Conservation (phyloP, 1,139 yeast species). For the Kodamaea plutei region DNA sequence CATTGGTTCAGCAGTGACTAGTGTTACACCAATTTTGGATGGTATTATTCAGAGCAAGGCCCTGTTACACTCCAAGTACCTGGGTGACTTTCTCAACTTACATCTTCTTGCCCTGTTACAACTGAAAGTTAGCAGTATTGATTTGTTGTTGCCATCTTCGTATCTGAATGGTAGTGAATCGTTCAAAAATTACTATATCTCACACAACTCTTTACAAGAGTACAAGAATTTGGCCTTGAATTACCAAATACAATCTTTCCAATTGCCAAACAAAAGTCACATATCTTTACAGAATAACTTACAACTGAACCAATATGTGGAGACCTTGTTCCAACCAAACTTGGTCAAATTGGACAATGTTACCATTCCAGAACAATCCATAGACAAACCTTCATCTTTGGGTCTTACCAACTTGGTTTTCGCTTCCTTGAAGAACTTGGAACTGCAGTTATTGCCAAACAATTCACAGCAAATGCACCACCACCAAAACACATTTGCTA, state of each 20-base stretch:
- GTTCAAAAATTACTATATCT: conserved; percentile 42
- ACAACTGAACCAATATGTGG: conserved; percentile 30
- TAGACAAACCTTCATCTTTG: conserved; percentile 38
- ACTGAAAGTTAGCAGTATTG: conserved; percentile 20
- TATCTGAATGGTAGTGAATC: conserved; percentile 35
- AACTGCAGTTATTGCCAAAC: conserved; percentile 27
- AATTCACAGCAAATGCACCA: conserved; percentile 13
- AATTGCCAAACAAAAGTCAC: conserved; percentile 44
- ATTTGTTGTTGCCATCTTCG: conserved; percentile 27
- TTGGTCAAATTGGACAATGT: conserved; percentile 25
- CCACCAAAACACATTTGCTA: conserved; percentile 22
- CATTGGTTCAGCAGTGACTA: conserved; percentile 56
- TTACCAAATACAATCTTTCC: conserved; percentile 32
- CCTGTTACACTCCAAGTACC: conserved; percentile 56
- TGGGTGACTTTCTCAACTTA: conserved; percentile 65
- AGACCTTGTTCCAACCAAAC: conserved; percentile 54
- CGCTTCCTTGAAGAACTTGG: conserved; percentile 38
- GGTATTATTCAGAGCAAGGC: conserved; percentile 64
- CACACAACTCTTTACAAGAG: conserved; percentile 42
- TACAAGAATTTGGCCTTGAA: conserved; percentile 32
- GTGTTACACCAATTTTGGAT: conserved; percentile 68
- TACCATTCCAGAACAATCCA: conserved; percentile 32
- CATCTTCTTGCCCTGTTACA: conserved; percentile 44
- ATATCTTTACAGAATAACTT: conserved; percentile 34
- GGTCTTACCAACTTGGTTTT: conserved; percentile 46